Conservation (phyloP, 2,329 filamentous ascomycete species). For the Penicillium sp. region DNA sequence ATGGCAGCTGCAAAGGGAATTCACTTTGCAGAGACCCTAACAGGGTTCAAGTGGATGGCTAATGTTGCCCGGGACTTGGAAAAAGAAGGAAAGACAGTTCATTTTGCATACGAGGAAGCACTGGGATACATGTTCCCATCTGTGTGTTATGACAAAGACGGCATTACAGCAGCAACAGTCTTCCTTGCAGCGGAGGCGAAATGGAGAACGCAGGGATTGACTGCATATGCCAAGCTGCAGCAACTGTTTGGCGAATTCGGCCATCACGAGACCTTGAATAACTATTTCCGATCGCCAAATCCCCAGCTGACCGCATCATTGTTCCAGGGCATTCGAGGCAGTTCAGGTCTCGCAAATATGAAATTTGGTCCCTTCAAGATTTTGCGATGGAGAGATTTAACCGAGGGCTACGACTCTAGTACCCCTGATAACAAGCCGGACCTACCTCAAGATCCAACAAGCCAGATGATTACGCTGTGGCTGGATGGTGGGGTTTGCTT, state of each 20-base stretch:
- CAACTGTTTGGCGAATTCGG: slow-evolving; percentile 58
- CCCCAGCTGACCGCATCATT: slow-evolving; percentile 53
- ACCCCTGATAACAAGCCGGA: slow-evolving; percentile 53
- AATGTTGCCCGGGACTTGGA: slow-evolving; percentile 58
- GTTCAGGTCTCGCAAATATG: slow-evolving; percentile 45
- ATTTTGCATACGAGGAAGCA: slow-evolving; percentile 65
- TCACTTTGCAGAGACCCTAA: slow-evolving; percentile 61
- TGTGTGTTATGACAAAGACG: slow-evolving; percentile 65
- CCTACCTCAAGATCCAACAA: slow-evolving; percentile 56
- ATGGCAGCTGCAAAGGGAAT: slow-evolving; percentile 58
- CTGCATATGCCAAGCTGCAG: slow-evolving; percentile 58
- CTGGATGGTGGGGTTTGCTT: slow-evolving; percentile 56
- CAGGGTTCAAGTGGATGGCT: slow-evolving; percentile 68
- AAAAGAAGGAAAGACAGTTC: slow-evolving; percentile 50
- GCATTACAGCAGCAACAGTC: slow-evolving; percentile 59
- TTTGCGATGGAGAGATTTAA: slow-evolving; percentile 62
- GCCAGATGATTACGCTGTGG: slow-evolving; percentile 65
- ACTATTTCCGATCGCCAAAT: slow-evolving; percentile 61
- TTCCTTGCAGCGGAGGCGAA: slow-evolving; percentile 57
- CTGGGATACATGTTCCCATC: slow-evolving; percentile 66
- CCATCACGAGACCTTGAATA: slow-evolving; percentile 63
- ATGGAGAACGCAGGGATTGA: slow-evolving; percentile 55
- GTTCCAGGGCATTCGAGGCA: slow-evolving; percentile 55
- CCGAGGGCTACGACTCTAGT: slow-evolving; percentile 59
- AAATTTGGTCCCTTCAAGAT: slow-evolving; percentile 55